A percentile compares a stretch with the other conserved stretches of the same genome.
Conservation (phyloP, 2,329 filamentous ascomycete genomes). For the Epichloe amarillans region DNA sequence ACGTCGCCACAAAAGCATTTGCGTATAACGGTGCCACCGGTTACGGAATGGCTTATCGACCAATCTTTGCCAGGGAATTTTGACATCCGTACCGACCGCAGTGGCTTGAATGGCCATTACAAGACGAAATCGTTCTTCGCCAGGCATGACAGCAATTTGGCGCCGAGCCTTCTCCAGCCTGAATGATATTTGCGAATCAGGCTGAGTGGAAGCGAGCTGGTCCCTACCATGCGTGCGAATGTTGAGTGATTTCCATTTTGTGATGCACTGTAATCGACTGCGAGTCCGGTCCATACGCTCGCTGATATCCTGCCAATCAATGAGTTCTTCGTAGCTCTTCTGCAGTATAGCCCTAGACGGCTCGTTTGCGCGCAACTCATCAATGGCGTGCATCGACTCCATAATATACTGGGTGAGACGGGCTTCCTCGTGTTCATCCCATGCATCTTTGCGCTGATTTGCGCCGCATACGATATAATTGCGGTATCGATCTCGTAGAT, state of each 20-base stretch:
- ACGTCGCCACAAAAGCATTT: constrained; percentile 26
- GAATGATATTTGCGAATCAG: constrained; percentile 26
- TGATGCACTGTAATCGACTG: constrained; percentile 52
- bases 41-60: constrained; percentile 26
- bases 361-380: constrained; percentile 21
- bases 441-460: constrained; percentile 37
- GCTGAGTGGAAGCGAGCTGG: constrained; percentile 18
- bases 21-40: constrained; percentile 24
- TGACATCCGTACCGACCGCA: constrained; percentile 26
- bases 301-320: constrained; percentile 55
- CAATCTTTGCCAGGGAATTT: constrained; percentile 37
- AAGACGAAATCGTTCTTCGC: constrained; percentile 31
- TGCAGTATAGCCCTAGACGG: constrained; percentile 18
- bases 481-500: constrained; percentile 57
- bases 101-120: constrained; percentile 29
- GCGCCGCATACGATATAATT: constrained; percentile 51
- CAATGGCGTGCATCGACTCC: constrained; percentile 36
- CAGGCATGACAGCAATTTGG: constrained; percentile 27
- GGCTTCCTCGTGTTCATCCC: constrained; percentile 48
- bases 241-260: constrained; percentile 47
- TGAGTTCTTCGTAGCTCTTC: constrained; percentile 35
- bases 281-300: constrained; percentile 46
- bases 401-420: constrained; percentile 38
- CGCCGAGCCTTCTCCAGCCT: constrained; percentile 28
- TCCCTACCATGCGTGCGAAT: constrained; percentile 21